Evolutionary conservation across 177 flowering plant genomes (phyloP).

Genomic region (Vitis hybrid): DNA sequence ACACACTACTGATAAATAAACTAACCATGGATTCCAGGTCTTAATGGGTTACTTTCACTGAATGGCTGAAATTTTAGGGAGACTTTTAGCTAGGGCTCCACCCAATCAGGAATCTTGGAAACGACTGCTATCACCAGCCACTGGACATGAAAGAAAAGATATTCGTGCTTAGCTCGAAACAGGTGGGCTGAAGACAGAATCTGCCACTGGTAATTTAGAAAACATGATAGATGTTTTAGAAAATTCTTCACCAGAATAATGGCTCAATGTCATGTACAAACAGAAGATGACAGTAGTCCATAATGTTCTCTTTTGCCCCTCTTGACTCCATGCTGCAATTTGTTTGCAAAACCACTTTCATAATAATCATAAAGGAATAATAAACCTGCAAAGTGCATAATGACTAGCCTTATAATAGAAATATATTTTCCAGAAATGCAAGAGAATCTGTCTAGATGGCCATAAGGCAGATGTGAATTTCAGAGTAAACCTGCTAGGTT

Average conservation of each 20-base stretch:
- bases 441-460: too few species aligned
- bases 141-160: slow-evolving; percentile 12
- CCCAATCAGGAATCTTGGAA: slow-evolving; percentile 11
- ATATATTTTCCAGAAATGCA: too few species aligned
- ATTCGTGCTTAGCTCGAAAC: slow-evolving; percentile 31
- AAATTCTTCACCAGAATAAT: not conserved
- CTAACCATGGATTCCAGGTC: not conserved
- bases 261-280: not conserved
- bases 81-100: not conserved
- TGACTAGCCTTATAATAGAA: not conserved
- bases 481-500: not conserved
- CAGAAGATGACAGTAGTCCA: not conserved
- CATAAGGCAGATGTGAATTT: not conserved
- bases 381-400: not conserved
- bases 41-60: not conserved
- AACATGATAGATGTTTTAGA: not conserved
- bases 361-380: not conserved
- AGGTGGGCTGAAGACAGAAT: slow-evolving; percentile 6
- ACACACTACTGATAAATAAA: not conserved
- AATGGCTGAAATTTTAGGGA: not conserved
- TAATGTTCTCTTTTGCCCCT: not conserved
- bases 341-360: not conserved
- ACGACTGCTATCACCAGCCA: not conserved
- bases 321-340: not conserved
- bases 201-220: not conserved